Evolutionary conservation across 1,139 yeast species (phyloP).

Genomic region (Groenewaldozyma sp.): DNA sequence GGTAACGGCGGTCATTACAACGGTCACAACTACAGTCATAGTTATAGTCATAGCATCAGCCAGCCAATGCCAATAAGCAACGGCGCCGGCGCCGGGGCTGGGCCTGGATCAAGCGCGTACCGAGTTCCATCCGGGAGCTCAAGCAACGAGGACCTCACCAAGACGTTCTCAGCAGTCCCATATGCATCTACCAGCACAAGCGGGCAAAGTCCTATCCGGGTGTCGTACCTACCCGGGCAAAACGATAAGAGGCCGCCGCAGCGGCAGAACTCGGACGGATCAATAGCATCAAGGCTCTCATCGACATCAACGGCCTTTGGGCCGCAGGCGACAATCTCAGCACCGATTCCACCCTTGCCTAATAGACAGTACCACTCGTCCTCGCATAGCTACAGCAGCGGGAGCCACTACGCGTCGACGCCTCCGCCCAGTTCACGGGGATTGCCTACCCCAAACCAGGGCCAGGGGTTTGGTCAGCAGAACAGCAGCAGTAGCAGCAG

Average conservation of each 20-base stretch:
- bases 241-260: conserved; percentile 6
- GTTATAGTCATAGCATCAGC: no score
- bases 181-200: conserved; percentile 21
- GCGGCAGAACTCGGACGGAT: background rate
- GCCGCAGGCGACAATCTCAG: conserved; percentile 20
- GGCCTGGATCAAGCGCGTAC: no score
- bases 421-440: no score
- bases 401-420: no score
- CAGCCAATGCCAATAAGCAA: no score
- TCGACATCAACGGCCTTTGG: conserved; percentile 8
- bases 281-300: background rate
- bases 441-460: no score
- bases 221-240: conserved; percentile 19
- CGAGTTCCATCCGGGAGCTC: no score
- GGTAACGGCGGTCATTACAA: no score
- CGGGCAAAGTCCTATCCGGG: conserved; percentile 21
- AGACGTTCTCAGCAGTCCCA: no score
- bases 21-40: no score
- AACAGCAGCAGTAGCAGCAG: background rate
- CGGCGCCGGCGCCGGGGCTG: no score
- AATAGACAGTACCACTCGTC: conserved; percentile 9
- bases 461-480: background rate
- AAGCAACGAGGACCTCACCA: no score
- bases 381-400: conserved; percentile 1
- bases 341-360: conserved; percentile 25